Percentiles rank a stretch among this genome's conserved stretches.
Conservation (phyloP, 2,329 filamentous ascomycete genomes). For the Helicocarpus griseus region DNA sequence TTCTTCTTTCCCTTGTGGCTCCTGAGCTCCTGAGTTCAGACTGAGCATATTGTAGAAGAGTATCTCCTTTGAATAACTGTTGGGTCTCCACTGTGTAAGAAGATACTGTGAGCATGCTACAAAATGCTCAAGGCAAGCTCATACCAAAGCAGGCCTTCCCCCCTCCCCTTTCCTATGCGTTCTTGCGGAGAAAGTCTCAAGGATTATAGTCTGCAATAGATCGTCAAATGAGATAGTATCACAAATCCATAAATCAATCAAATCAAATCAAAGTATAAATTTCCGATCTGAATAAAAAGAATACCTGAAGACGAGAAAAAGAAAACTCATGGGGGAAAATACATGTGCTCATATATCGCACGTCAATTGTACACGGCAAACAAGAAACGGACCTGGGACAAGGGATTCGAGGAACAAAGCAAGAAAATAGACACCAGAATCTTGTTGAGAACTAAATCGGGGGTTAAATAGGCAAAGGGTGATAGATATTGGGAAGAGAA, state of each 20-base stretch:
- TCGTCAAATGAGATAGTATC: neutral
- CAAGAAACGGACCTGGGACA: neutral
- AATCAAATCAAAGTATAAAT: neutral
- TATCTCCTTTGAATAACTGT: no score
- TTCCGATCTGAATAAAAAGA: neutral
- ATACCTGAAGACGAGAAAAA: neutral
- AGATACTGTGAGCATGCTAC: no score
- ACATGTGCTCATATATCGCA: constrained; percentile 1
- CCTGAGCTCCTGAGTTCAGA: no score
- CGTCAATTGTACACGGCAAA: neutral
- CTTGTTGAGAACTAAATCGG: neutral
- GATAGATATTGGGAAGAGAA: neutral
- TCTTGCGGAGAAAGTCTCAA: no score
- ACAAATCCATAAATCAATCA: neutral
- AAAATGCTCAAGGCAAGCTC: no score
- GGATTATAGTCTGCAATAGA: no score
- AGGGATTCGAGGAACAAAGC: neutral
- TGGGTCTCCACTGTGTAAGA: no score
- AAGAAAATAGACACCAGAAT: neutral
- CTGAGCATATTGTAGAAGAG: no score
- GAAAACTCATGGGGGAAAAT: neutral
- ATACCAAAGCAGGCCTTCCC: no score
- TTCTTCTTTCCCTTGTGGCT: no score
- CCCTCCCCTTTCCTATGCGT: no score
- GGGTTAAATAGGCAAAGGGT: neutral